Evolutionary conservation across 164 flowering plant genomes (phyloP), one percentile per base, ranked within the genome.

Genomic region (Macadamia integrifolia): DNA sequence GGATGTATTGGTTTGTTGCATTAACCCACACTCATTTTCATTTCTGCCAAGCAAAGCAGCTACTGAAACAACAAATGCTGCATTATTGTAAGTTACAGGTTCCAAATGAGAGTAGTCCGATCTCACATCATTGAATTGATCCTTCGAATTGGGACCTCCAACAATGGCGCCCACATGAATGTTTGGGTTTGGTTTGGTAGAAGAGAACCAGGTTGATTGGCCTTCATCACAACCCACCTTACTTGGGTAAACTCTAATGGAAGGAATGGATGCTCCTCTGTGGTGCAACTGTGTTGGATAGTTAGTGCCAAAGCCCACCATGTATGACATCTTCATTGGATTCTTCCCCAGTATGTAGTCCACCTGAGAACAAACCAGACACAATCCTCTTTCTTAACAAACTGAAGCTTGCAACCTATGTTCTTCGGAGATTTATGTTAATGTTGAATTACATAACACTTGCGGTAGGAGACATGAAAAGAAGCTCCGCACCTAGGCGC

Each of bases 81-180:
- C 93, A 71, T 89, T 89, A 64, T 81, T 85, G 48, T 89, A 91
- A n/a, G 95, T 89, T 5, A 88, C 76, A 23, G 97, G 91, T 58
- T 89, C 94, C 30, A 75, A 69, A 61, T 84, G 88, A 10, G 85
- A 70, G 56, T 79, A 83, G 44, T 84, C 89, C 0, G 93, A 80
- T 63, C 97, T 74, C 46, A 40, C 59, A 61, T 91, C 95, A 32
- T 55, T 80, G 74, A 82, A 89, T 56, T 77, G 75, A 65, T 89
- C 95, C 50, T 78, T 81, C 0, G 80, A 76, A 58, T 85, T 73
- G 0, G 97, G 97, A 2, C 94, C 97, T 60, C 94, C 97, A 23
- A 85, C 97, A 43, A 89, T 49, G 18, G 97, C 92, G 50, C 97
- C 94, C n/a, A 80, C 80, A 66, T 84, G 89, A 23, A 66, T 69